These are phyloP conservation scores for Prunus padus DNA, from an alignment of 306 rosid genomes.

Conservation along the genomic window DNA sequence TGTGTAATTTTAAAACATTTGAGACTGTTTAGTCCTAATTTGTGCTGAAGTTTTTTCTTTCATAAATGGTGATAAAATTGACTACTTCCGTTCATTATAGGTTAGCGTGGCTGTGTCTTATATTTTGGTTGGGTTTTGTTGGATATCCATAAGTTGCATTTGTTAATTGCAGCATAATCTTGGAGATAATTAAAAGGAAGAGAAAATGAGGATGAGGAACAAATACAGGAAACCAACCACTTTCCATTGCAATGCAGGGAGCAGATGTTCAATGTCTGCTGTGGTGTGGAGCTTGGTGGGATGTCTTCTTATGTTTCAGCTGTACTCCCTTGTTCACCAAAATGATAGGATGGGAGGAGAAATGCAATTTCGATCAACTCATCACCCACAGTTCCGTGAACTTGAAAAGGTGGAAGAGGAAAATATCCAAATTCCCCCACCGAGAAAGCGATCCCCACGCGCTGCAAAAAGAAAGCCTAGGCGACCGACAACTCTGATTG, in stretches of 20 bases:
- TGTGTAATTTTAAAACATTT: conserved; percentile 1
- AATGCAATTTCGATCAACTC: conserved; percentile 37
- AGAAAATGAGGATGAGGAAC: conserved; percentile 85
- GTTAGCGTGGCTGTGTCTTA: conserved; percentile 37
- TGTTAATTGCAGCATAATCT: conserved; percentile 64
- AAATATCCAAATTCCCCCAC: conserved; percentile 79
- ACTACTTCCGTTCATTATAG: conserved; percentile 22
- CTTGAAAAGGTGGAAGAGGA: conserved; percentile 87
- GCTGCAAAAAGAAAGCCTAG: conserved; percentile 83
- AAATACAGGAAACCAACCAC: conserved; percentile 75
- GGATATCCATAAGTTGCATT: conserved; percentile 66
- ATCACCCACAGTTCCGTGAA: conserved; percentile 60
- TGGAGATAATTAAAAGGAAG: conserved; percentile 59
- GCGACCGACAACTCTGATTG: conserved; percentile 65
- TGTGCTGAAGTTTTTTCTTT: background rate
- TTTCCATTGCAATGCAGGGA: conserved; percentile 76
- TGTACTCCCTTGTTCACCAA: conserved; percentile 45
- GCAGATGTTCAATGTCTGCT: conserved; percentile 58
- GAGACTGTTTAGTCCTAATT: background rate
- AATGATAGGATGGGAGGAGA: conserved; percentile 34
- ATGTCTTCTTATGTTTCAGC: conserved; percentile 63
- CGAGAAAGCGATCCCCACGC: conserved; percentile 92
- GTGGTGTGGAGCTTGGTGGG: conserved; percentile 77
- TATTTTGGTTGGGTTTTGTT: conserved; percentile 36
- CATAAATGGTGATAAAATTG: background rate